Base-by-base conservation (phyloP, 108 stramenopile genomes). In the Nannochloropsis gaditana region DNA sequence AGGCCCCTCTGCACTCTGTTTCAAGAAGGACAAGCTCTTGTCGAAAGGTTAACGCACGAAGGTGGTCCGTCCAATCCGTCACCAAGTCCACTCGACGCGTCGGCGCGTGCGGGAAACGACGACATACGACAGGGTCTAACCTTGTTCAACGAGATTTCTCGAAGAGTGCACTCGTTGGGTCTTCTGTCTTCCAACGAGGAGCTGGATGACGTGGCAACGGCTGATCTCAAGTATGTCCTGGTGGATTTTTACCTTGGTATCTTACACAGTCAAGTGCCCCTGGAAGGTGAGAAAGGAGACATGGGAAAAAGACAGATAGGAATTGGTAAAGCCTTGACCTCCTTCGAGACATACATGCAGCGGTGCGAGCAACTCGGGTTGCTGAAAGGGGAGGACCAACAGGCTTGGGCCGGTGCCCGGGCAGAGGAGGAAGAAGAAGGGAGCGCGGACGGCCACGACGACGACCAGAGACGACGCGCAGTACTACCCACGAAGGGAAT, bases 181-280 rank as follows among this genome's bases (percentile, higher is more conserved):
- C 9, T 87, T 11, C 5, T 87, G 6, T 81, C 87, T 17, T 41
- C 42, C 45, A 81, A 84, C 80, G 80, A 81, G 17, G 5, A 11
- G 10, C 43, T 80, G 4, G 84, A 84, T n/a, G 87, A 87, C 85
- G 50, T 85, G 31, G 81, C 84, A 43, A 84, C 87, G 6, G 43
- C 45, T 21, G 43, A 50, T 9, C 11, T 87, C 42, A 44, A 44
- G 4, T 87, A 31, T 42, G 80, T 84, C 21, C 11, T 45, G 11
- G 44, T 42, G 8, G 17, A 84, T 45, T 84, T 79, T 43, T 87
- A 80, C 82, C 9, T 81, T 5, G 87, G 44, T 42, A 47, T 80
- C 9, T 43, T 85, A 3, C 42, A 80, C 42, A 42, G 59, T 9
- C n/a, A 80, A 43, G 84, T 44, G 50, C 47, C 80, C 11, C 19